phyloP scores from a whole-genome alignment of 2,329 filamentous ascomycete genomes.

The Coniochaeta sp. region DNA sequence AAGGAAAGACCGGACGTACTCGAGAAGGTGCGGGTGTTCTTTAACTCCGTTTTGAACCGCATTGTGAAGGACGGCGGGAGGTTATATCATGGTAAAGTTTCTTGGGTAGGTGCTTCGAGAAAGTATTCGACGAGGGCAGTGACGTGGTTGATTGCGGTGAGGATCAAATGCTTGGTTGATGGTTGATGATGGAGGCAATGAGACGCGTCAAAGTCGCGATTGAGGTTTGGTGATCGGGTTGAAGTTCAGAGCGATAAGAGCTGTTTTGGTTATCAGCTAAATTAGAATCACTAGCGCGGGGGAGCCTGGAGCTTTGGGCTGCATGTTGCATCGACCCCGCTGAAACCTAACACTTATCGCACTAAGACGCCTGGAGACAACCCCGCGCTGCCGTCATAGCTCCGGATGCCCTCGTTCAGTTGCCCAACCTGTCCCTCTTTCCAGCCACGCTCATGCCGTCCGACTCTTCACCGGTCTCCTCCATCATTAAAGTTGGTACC shows the following conservation, averaged over 20 bases:
- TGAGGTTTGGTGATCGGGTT: too few relatives aligned
- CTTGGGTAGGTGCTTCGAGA: neutral
- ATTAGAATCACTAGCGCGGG: neutral
- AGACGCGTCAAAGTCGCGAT: neutral
- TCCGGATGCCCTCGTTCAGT: neutral
- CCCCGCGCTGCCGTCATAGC: neutral
- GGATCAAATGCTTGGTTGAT: too few relatives aligned
- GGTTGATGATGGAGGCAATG: neutral
- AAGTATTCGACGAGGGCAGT: neutral
- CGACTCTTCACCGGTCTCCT: neutral
- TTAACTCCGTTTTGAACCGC: conserved; percentile 60
- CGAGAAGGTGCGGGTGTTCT: conserved; percentile 59
- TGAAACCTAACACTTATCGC: neutral
- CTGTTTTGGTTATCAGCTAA: neutral
- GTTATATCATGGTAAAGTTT: neutral
- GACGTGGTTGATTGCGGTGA: too few relatives aligned
- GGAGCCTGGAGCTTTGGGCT: neutral
- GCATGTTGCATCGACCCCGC: neutral
- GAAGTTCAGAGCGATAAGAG: neutral
- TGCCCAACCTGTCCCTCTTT: neutral
- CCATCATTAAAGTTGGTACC: neutral
- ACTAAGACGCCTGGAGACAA: neutral
- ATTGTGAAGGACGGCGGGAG: conserved; percentile 31
- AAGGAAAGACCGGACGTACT: too few relatives aligned
- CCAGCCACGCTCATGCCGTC: neutral